A percentile compares a stretch with the other conserved stretches of the same genome.
Conservation (phyloP, 2,329 filamentous ascomycete genomes). For the Monosporascus cannonballus region DNA sequence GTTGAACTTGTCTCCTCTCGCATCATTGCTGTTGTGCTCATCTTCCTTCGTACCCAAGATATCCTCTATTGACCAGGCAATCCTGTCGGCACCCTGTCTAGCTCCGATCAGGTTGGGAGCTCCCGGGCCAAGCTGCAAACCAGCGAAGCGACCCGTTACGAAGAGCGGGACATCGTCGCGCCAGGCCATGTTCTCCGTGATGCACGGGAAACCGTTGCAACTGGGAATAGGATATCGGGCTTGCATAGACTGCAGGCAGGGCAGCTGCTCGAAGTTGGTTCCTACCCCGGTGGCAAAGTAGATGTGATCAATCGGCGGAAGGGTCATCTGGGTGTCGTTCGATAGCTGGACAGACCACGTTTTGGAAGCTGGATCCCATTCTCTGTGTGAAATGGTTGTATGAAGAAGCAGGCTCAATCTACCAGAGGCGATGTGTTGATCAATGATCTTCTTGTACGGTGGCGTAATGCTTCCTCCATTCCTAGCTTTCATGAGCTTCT, state of each 20-base stretch:
- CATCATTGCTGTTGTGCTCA: constrained; percentile 4
- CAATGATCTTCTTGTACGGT: constrained; percentile 59
- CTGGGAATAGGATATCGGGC: constrained; percentile 54
- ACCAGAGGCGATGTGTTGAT: constrained; percentile 47
- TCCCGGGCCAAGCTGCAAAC: constrained; percentile 63
- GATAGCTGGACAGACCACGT: constrained; percentile 34
- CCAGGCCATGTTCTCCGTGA: constrained; percentile 76
- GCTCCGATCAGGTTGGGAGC: constrained; percentile 71
- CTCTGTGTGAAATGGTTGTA: constrained; percentile 48
- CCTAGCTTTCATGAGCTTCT: constrained; percentile 59
- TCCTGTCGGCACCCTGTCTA: constrained; percentile 64
- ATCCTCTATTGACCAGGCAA: constrained; percentile 65
- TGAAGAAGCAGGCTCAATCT: constrained; percentile 50
- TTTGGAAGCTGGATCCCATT: constrained; percentile 40
- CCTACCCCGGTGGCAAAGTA: constrained; percentile 71
- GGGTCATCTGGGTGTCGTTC: constrained; percentile 43
- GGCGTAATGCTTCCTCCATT: constrained; percentile 75
- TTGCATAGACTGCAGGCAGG: constrained; percentile 55
- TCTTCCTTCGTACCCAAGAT: constrained; percentile 33
- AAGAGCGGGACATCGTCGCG: constrained; percentile 66
- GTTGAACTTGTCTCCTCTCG: constrained; percentile 21
- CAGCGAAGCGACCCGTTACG: constrained; percentile 61
- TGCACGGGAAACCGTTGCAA: constrained; percentile 61
- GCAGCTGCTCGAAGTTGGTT: constrained; percentile 54
- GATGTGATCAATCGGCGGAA: constrained; percentile 58